These are phyloP conservation scores for Exophiala calicioides DNA, from an alignment of 2,329 filamentous ascomycete species.

Conservation along the genomic window DNA sequence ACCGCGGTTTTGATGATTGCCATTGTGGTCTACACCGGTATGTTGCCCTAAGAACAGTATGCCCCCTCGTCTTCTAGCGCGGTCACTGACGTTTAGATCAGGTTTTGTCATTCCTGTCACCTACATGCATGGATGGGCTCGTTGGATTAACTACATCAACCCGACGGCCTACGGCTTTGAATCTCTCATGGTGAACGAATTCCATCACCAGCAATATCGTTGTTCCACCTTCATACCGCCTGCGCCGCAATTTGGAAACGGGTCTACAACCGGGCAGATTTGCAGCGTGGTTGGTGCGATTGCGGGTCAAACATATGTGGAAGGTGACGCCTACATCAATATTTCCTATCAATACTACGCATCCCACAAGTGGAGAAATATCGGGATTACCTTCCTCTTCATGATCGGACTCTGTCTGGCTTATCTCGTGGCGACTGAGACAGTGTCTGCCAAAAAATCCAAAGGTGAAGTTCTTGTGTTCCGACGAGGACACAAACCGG, in stretches of 20 bases:
- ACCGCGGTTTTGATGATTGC: constrained; percentile 55
- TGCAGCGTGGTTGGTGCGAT: constrained; percentile 63
- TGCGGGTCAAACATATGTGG: constrained; percentile 54
- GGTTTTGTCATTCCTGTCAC: constrained; percentile 61
- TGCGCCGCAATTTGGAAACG: constrained; percentile 56
- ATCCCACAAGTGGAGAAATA: constrained; percentile 65
- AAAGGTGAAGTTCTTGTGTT: constrained; percentile 41
- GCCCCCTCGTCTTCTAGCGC: too few species aligned
- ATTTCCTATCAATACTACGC: constrained; percentile 60
- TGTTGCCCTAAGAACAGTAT: too few species aligned
- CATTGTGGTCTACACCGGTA: constrained; percentile 67
- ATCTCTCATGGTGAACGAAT: constrained; percentile 58
- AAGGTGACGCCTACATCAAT: constrained; percentile 61
- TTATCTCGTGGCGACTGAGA: constrained; percentile 34
- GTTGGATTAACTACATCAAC: constrained; percentile 68
- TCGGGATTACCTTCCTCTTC: constrained; percentile 68
- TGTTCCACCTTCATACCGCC: constrained; percentile 53
- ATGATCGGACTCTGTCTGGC: constrained; percentile 57
- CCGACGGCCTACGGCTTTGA: constrained; percentile 68
- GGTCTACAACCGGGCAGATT: constrained; percentile 69
- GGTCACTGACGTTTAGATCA: constrained; percentile 56
- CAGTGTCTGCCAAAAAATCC: constrained; percentile 39
- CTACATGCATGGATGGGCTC: constrained; percentile 65
- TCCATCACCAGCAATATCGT: constrained; percentile 57
- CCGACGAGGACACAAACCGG: constrained; percentile 31